Conservation (phyloP, 352 stramenopile species). For the Phytophthora tubulina region DNA sequence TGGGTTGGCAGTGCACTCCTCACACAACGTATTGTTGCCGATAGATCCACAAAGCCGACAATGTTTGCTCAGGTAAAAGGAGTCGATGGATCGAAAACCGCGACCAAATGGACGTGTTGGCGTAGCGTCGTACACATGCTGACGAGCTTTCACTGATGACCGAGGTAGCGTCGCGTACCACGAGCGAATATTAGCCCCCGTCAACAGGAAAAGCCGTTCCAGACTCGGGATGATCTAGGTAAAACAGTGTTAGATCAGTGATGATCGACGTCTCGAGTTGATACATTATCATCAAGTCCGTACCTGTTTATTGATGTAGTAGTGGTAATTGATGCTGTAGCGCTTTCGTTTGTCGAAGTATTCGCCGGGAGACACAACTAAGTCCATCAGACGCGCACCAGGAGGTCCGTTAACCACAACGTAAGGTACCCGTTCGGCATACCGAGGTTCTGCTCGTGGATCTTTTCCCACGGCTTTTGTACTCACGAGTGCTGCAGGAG, state of each 20-base stretch:
- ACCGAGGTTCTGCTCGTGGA: conserved; percentile 77
- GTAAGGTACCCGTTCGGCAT: conserved; percentile 91
- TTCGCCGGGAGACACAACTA: conserved; percentile 89
- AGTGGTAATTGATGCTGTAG: conserved; percentile 91
- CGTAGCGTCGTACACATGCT: conserved; percentile 36
- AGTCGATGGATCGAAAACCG: conserved; percentile 72
- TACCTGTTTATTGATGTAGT: conserved; percentile 94
- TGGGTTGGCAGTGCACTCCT: conserved; percentile 58
- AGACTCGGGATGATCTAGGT: conserved; percentile 81
- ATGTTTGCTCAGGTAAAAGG: conserved; percentile 87
- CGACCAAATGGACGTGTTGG: conserved; percentile 24
- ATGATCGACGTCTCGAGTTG: not conserved
- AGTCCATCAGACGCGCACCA: conserved; percentile 88
- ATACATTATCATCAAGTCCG: not conserved
- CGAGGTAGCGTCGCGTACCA: conserved; percentile 80
- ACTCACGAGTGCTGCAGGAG: conserved; percentile 82
- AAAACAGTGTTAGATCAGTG: conserved; percentile 4
- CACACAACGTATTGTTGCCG: conserved; percentile 62
- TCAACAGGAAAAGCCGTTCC: conserved; percentile 85
- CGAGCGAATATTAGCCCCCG: conserved; percentile 77
- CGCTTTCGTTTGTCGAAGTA: conserved; percentile 55
- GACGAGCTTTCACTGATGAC: conserved; percentile 63
- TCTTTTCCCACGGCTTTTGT: conserved; percentile 85
- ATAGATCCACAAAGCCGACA: conserved; percentile 78
- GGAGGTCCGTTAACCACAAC: conserved; percentile 92